A percentile compares a stretch with the other conserved stretches of the same genome.
These are phyloP conservation scores for Plantago ovata DNA, from an alignment of 257 asterid genomes.

Conservation along the genomic window DNA sequence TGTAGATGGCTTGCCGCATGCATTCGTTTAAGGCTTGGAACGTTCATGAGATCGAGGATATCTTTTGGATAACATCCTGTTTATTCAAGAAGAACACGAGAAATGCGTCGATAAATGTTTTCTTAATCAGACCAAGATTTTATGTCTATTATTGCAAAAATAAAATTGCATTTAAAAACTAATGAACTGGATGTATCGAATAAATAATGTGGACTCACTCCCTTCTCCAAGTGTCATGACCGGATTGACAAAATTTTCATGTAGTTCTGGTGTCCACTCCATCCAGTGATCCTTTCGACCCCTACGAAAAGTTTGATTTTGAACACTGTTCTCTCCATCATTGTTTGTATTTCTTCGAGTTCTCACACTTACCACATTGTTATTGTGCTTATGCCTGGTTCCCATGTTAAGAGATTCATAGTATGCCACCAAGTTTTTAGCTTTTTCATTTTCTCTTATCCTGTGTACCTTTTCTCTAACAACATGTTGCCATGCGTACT, in stretches of 20 bases:
- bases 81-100: too few species aligned
- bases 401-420: background rate
- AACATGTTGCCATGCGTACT: conserved; percentile 37
- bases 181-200: too few species aligned
- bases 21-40: conserved; percentile 35
- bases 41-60: conserved; percentile 34
- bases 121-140: too few species aligned
- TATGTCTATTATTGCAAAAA: too few species aligned
- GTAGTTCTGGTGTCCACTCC: conserved; percentile 37
- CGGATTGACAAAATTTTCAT: conserved; percentile 24
- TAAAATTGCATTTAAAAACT: too few species aligned
- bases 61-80: conserved; percentile 33
- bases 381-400: background rate
- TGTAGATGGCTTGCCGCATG: conserved; percentile 42
- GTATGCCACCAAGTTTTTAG: background rate
- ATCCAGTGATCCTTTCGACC: conserved; percentile 16
- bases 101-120: too few species aligned
- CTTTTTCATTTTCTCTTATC: background rate
- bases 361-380: background rate
- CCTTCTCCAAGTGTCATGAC: conserved; percentile 29
- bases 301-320: background rate
- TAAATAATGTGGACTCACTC: conserved; percentile 13
- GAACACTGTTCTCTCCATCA: background rate
- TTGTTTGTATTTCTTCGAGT: background rate
- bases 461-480: conserved; percentile 13